Evolutionary conservation across 495 filamentous ascomycete species (phyloP).

Genomic region (Aspergillus hancockii): DNA sequence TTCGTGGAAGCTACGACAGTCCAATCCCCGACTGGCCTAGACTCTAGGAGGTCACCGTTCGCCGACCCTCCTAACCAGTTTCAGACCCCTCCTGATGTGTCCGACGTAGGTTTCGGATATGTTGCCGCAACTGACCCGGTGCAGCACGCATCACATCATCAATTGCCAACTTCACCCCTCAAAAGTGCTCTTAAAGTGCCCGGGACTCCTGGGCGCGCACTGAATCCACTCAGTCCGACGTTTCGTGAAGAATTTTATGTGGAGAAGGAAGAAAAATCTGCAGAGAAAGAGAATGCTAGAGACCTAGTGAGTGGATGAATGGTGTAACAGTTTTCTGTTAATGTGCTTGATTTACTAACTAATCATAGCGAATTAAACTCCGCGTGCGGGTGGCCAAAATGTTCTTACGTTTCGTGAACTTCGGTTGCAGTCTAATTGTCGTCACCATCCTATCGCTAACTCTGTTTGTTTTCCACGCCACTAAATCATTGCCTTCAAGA

Average conservation of each 20-base stretch:
- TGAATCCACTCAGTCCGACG: slow-evolving; percentile 78
- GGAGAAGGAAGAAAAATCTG: slow-evolving; percentile 74
- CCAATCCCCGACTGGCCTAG: slow-evolving; percentile 74
- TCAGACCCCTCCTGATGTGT: slow-evolving; percentile 58
- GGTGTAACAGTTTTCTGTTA: not conserved
- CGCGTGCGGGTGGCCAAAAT: slow-evolving; percentile 94
- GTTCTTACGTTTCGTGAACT: slow-evolving; percentile 88
- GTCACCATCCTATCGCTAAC: slow-evolving; percentile 82
- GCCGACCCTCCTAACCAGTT: slow-evolving; percentile 55
- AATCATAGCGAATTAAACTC: slow-evolving; percentile 80
- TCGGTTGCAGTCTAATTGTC: slow-evolving; percentile 94
- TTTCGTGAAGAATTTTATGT: slow-evolving; percentile 82
- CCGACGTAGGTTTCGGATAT: slow-evolving; percentile 91
- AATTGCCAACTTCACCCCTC: slow-evolving; percentile 72
- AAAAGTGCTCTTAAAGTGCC: slow-evolving; percentile 87
- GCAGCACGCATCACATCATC: slow-evolving; percentile 50
- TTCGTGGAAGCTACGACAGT: slow-evolving; percentile 91
- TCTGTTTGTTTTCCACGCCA: slow-evolving; percentile 87
- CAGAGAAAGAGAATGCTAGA: slow-evolving; percentile 77
- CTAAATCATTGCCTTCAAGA: slow-evolving; percentile 67
- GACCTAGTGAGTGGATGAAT: slow-evolving; percentile 70
- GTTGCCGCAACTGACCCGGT: slow-evolving; percentile 59
- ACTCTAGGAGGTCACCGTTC: slow-evolving; percentile 61
- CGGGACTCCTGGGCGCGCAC: slow-evolving; percentile 67
- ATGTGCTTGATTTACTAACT: not conserved